Percentiles rank a stretch among this genome's conserved stretches.
phyloP scores from a whole-genome alignment of 768 basidiomycete species.

The Trametopsis cervina region DNA sequence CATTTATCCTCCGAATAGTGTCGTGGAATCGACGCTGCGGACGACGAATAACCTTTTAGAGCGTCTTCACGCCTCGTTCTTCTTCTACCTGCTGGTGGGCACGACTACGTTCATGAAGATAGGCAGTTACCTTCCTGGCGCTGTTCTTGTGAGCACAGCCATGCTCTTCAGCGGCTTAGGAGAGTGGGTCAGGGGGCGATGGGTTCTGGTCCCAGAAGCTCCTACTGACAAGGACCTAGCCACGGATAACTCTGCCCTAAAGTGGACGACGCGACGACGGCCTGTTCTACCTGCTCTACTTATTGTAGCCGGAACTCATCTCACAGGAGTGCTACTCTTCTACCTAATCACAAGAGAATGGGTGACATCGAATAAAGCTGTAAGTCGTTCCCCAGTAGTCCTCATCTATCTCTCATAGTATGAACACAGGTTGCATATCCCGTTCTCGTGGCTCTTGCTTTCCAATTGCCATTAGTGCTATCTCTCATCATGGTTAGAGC shows the following conservation, averaged over 20 bases:
- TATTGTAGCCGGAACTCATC: constrained; percentile 53
- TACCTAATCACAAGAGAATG: constrained; percentile 35
- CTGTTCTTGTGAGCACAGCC: constrained; percentile 73
- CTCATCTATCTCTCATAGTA: background rate
- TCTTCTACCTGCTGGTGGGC: constrained; percentile 81
- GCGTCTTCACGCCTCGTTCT: constrained; percentile 94
- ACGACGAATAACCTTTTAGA: constrained; percentile 93
- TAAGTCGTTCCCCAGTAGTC: constrained; percentile 21
- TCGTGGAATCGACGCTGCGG: constrained; percentile 81
- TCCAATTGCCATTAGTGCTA: background rate
- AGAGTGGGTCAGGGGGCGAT: constrained; percentile 64
- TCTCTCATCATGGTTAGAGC: background rate
- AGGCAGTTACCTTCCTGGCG: constrained; percentile 85
- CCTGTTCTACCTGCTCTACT: constrained; percentile 47
- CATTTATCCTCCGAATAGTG: constrained; percentile 32
- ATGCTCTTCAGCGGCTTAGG: constrained; percentile 81
- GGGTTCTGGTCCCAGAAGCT: constrained; percentile 24
- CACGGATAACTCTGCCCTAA: background rate
- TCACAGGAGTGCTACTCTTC: constrained; percentile 47
- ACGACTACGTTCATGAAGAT: constrained; percentile 77
- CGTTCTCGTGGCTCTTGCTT: background rate
- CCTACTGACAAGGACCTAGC: background rate
- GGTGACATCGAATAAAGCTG: constrained; percentile 36
- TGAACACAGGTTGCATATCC: background rate
- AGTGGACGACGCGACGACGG: constrained; percentile 43